Base-by-base conservation (phyloP, 2,329 filamentous ascomycete genomes). In the Capronia coronata region DNA sequence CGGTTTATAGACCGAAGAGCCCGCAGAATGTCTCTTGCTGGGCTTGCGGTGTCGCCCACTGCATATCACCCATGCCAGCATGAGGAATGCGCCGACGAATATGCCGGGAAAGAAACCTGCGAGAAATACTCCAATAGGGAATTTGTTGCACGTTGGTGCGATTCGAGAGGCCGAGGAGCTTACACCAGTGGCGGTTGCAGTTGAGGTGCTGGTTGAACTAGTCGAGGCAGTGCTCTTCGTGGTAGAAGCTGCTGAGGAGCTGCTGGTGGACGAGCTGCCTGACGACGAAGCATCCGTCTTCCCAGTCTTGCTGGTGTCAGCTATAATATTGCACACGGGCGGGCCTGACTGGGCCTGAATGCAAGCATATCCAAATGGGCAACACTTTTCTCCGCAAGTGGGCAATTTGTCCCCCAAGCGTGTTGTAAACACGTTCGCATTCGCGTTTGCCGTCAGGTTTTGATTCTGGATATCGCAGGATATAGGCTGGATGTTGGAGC, bases 1-100 rank as follows among this genome's bases (percentile, higher is more conserved):
- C 3, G 58, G 58, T 48, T 58, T 55, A 38, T 55, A 54, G 29
- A 51, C 46, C 6, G 54, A 58, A 5, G 54, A 55, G 30, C 46
- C 44, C 11, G 50, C 34, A 5, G 54, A 53, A 43, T 40, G 30
- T 14, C 52, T 48, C 7, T 40, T 34, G 29, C 43, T 42, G 2
- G 56, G 50, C 38, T 57, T 59, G 9, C 44, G 50, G 22, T 55
- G 48, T 16, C 64, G 63, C 42, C 69, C 63, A 46, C 70, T 57
- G 55, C 65, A 69, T 47, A 66, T 63, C 30, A 66, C 59, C 48
- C 82, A 63, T 65, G 73, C 56, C 75, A 79, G 29, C 77, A 77
- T 61, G 68, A 73, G 29, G 71, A 83, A 40, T 67, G 67, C 64
- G 5, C 72, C 72, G 22, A 67, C 62, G n/a, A 71, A 45, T 13